Conservation (phyloP, 331 rosid species). For the Ulmus americana region DNA sequence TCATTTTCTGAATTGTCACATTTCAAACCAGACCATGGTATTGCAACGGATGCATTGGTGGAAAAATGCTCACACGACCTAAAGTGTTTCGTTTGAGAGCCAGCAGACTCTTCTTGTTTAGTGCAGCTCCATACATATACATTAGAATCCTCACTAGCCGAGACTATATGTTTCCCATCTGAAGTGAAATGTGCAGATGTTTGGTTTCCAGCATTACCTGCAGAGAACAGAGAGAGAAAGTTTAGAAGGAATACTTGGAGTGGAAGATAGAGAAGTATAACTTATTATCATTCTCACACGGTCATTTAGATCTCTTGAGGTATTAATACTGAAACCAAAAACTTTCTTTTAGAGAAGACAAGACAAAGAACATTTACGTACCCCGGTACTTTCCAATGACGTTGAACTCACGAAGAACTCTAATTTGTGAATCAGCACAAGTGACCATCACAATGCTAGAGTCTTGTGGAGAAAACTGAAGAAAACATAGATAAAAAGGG, state of each 20-base stretch:
- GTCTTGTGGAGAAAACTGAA: slow-evolving; percentile 74
- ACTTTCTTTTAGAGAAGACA: not conserved
- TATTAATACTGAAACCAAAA: too few relatives aligned
- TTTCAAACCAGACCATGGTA: slow-evolving; percentile 85
- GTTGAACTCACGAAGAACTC: slow-evolving; percentile 66
- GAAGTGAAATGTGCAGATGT: slow-evolving; percentile 67
- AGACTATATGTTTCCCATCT: slow-evolving; percentile 84
- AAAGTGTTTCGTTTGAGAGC: slow-evolving; percentile 42
- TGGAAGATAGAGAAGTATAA: too few relatives aligned
- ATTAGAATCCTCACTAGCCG: slow-evolving; percentile 83
- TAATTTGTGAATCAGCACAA: slow-evolving; percentile 83
- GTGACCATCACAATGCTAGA: slow-evolving; percentile 76
- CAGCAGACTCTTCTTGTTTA: slow-evolving; percentile 39
- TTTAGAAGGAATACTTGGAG: slow-evolving; percentile 21
- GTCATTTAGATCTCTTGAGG: too few relatives aligned
- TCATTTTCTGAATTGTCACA: slow-evolving; percentile 30
- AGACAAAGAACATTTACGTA: slow-evolving; percentile 21
- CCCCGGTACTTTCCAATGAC: slow-evolving; percentile 86
- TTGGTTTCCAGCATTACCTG: slow-evolving; percentile 58
- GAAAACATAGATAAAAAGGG: slow-evolving; percentile 10
- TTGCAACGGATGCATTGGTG: slow-evolving; percentile 75
- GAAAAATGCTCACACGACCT: slow-evolving; percentile 74
- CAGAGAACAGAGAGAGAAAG: slow-evolving; percentile 19
- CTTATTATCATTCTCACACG: too few relatives aligned
- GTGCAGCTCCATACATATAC: slow-evolving; percentile 74